Conservation (phyloP, 2,329 filamentous ascomycete genomes). For the Eutypa lata region DNA sequence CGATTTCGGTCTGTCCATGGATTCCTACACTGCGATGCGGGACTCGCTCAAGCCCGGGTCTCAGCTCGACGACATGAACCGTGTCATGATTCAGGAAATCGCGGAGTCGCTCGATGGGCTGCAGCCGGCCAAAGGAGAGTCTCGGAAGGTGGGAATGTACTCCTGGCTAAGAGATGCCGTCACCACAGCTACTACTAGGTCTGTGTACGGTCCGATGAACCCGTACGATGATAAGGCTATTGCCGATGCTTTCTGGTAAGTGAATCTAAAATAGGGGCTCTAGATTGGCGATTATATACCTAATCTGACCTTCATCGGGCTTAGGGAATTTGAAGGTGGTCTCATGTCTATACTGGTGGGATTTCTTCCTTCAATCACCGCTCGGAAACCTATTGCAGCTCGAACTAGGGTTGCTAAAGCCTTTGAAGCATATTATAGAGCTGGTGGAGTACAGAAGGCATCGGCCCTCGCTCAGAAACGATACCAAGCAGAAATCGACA, state of each 20-base stretch:
- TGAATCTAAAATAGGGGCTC: not conserved
- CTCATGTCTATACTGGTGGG: conserved; percentile 20
- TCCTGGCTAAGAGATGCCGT: conserved; percentile 28
- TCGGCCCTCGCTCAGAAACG: conserved; percentile 35
- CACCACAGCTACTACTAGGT: conserved; percentile 33
- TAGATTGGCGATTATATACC: not conserved
- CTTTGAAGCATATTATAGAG: conserved; percentile 37
- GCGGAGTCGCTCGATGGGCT: conserved; percentile 17
- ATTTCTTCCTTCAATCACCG: conserved; percentile 26
- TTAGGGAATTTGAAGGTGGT: conserved; percentile 20
- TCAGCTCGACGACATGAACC: conserved; percentile 33
- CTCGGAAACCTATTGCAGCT: conserved; percentile 28
- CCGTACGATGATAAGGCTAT: conserved; percentile 34
- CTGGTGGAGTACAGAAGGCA: conserved; percentile 33
- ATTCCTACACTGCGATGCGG: conserved; percentile 32
- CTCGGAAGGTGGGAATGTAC: conserved; percentile 15
- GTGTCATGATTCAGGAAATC: conserved; percentile 29
- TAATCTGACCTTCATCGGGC: conserved; percentile 2
- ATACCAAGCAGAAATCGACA: conserved; percentile 26
- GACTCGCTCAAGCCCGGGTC: conserved; percentile 28
- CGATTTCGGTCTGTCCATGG: conserved; percentile 28
- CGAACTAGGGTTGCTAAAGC: conserved; percentile 31
- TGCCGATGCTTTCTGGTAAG: conserved; percentile 34
- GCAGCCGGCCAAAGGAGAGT: conserved; percentile 8
- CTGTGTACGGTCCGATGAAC: conserved; percentile 39